Conservation (phyloP, 352 stramenopile species). For the Phytophthora idaei region DNA sequence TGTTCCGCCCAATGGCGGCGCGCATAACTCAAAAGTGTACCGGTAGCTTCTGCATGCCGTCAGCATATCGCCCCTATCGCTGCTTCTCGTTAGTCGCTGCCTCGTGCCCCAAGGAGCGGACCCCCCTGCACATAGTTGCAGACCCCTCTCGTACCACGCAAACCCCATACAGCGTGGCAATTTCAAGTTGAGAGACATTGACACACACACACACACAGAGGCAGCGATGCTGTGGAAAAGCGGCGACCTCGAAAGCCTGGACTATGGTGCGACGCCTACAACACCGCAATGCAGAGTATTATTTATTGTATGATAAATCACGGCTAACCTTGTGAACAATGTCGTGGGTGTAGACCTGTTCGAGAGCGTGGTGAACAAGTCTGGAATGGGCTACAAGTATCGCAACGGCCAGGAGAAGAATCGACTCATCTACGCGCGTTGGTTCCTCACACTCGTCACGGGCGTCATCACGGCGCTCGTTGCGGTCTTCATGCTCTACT, state of each 20-base stretch:
- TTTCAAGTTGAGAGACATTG: constrained; percentile 15
- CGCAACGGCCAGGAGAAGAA: constrained; percentile 83
- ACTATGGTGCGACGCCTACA: constrained; percentile 64
- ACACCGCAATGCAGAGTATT: constrained; percentile 5
- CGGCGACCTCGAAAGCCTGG: constrained; percentile 77
- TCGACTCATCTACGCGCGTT: constrained; percentile 80
- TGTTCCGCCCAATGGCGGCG: constrained; percentile 12
- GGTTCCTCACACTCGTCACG: constrained; percentile 79
- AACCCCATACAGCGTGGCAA: background rate
- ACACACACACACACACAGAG: background rate
- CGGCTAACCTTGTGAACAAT: constrained; percentile 2
- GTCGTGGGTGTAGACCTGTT: constrained; percentile 62
- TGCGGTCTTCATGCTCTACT: constrained; percentile 83
- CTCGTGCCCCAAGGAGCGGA: background rate
- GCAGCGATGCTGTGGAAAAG: constrained; percentile 64
- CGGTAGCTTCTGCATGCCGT: constrained; percentile 6
- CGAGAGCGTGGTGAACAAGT: constrained; percentile 89
- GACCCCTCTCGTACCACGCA: background rate
- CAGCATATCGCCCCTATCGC: background rate
- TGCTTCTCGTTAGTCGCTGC: background rate
- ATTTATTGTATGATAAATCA: background rate
- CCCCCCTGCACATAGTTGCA: background rate
- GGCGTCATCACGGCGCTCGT: constrained; percentile 77
- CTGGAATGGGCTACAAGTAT: constrained; percentile 81
- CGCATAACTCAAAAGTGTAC: background rate